Base-by-base conservation (phyloP, 305 asterid genomes). In the Withania somnifera region DNA sequence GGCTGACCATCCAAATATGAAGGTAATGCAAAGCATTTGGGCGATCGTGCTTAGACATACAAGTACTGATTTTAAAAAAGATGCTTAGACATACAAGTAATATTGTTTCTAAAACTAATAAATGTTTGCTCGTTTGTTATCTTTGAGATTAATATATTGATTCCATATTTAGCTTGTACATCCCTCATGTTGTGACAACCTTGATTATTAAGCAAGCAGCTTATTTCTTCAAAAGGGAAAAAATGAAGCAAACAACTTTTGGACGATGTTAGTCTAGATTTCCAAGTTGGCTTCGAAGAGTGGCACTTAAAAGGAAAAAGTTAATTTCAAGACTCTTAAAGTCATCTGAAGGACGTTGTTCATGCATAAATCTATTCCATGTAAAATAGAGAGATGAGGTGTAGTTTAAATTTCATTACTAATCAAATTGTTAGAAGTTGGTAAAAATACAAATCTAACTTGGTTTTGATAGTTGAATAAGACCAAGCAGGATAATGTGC, bases 1-100 rank as follows among this genome's bases (percentile, higher is more conserved):
- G 86, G 66, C 95, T 54, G 98, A 94, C 89, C 98, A 96, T 90
- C 98, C 99, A 73, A 96, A 95, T 89, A 96, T 94, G 99, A 96
- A 96, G 99, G 98, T 96, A 86, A 80, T 69, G 32, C 56, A 51
- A 22, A 61, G 81, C 77, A 38, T 69, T 81, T 80, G 45, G 52
- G 61, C 56, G 83, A 26, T 22, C 51, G 1, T 38, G 28, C 45
- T 76, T 58, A 54, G 81, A 42, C 42, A 20, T 82, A 32, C 66
- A 3, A 11, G 71, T 22, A 19, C 42, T 4, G 54, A 61, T 82
- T 14, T n/a, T 36, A 56, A 42, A 78, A 20, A 47, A 19, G 56
- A 26, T 8, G 66, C 42, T 51, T 19, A 40, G 8, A 7, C 22
- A 7, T 38, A 13, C 19, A 78, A 47, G 51, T 19, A 54, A 19